These are phyloP conservation scores for Miscanthus sacchariflorus DNA, from an alignment of 202 grass and related monocot species.

Conservation along the genomic window DNA sequence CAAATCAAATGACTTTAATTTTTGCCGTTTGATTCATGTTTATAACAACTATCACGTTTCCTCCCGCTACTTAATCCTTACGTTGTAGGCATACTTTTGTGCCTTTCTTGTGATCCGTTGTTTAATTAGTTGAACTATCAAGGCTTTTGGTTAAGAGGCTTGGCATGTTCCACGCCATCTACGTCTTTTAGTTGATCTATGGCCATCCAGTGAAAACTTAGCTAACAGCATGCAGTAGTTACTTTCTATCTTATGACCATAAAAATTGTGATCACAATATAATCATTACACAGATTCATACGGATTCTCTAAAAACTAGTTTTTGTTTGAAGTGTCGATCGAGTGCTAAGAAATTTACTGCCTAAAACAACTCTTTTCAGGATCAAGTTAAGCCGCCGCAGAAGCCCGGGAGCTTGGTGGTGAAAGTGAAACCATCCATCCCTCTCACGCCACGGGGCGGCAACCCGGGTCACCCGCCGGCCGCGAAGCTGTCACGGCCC, in stretches of 20 bases:
- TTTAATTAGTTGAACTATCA: conserved; percentile 40
- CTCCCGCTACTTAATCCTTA: conserved; percentile 32
- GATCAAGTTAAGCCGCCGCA: conserved; percentile 34
- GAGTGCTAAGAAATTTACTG: background rate
- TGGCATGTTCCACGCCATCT: background rate
- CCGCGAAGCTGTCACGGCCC: conserved; percentile 42
- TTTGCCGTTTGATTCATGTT: too few relatives aligned
- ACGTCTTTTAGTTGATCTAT: background rate
- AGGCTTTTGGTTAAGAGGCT: conserved; percentile 22
- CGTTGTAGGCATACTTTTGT: conserved; percentile 21
- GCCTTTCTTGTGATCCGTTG: conserved; percentile 45
- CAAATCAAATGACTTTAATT: background rate
- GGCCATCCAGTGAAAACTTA: background rate
- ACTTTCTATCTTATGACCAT: background rate
- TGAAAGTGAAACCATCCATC: conserved; percentile 51
- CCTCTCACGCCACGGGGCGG: conserved; percentile 44
- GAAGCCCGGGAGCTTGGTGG: conserved; percentile 37
- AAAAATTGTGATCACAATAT: background rate
- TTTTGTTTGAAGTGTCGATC: background rate
- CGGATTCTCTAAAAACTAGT: background rate
- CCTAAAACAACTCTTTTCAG: background rate
- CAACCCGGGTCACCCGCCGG: background rate
- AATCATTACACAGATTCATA: background rate
- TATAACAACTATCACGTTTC: conserved; percentile 32
- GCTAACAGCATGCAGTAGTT: background rate